phyloP scores from a whole-genome alignment of 2,329 filamentous ascomycete genomes.

The Hyphodiscus sp. region DNA sequence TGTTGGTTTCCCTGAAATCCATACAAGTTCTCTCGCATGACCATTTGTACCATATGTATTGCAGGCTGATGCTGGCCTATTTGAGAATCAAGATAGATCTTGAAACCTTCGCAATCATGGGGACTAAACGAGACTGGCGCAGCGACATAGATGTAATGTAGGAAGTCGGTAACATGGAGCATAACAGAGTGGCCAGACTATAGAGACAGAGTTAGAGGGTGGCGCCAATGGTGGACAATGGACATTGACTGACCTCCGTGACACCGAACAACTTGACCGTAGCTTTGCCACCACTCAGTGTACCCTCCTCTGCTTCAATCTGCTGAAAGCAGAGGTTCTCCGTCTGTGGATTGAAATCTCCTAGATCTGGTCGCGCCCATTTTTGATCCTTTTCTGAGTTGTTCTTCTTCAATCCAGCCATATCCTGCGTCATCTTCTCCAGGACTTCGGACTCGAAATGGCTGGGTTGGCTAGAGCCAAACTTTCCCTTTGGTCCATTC shows the following conservation, averaged over 20 bases:
- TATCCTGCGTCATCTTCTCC: constrained; percentile 93
- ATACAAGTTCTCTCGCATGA: constrained; percentile 84
- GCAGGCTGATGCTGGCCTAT: constrained; percentile 66
- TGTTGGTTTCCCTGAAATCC: constrained; percentile 91
- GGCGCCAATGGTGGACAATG: not conserved
- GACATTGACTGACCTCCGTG: constrained; percentile 53
- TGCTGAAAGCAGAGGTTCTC: constrained; percentile 85
- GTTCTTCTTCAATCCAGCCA: constrained; percentile 74
- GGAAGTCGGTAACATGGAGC: constrained; percentile 90
- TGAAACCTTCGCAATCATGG: constrained; percentile 72
- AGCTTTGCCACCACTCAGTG: constrained; percentile 65
- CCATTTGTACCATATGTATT: constrained; percentile 75
- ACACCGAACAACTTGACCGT: constrained; percentile 92
- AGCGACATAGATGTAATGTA: constrained; percentile 91
- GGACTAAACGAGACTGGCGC: constrained; percentile 77
- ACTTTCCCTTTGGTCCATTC: constrained; percentile 52
- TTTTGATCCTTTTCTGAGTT: constrained; percentile 91
- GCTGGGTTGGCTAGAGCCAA: constrained; percentile 71
- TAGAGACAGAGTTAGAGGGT: constrained; percentile 11
- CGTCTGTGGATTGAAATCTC: constrained; percentile 53
- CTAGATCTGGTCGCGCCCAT: constrained; percentile 66
- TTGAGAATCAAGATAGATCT: constrained; percentile 71
- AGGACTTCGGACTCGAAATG: constrained; percentile 90
- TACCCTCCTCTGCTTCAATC: constrained; percentile 91
- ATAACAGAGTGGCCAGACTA: constrained; percentile 80